Evolutionary conservation across 352 stramenopile genomes (phyloP).

Genomic region (Globisporangium cystogenes): DNA sequence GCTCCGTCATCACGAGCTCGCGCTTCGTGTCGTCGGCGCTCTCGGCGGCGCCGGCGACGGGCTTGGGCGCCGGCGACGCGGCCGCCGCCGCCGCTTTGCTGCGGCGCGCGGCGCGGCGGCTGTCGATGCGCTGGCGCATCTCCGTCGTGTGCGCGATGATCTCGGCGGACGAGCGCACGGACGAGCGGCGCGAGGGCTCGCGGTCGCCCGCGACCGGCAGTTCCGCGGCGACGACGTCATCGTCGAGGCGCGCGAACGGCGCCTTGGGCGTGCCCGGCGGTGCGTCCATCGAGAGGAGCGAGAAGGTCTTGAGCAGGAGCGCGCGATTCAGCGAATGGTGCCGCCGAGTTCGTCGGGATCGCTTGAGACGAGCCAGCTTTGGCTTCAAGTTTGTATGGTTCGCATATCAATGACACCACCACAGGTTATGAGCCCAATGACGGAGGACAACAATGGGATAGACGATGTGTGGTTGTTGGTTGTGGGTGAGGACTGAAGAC

Average conservation of each 20-base stretch:
- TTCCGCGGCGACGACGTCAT: constrained; percentile 12
- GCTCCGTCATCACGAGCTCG: constrained; percentile 47
- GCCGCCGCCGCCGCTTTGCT: constrained; percentile 13
- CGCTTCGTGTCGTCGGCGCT: constrained; percentile 25
- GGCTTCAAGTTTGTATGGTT: not conserved
- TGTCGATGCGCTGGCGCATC: constrained; percentile 56
- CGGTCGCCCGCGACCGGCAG: constrained; percentile 5
- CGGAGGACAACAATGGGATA: no score
- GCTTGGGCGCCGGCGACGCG: not conserved
- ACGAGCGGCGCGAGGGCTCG: constrained; percentile 21
- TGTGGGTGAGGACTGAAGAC: no score
- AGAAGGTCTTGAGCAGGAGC: not conserved
- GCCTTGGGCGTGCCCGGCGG: constrained; percentile 21
- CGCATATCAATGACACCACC: no score
- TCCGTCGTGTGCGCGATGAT: constrained; percentile 47
- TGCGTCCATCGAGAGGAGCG: constrained; percentile 19
- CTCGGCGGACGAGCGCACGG: constrained; percentile 44
- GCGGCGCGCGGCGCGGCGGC: constrained; percentile 26
- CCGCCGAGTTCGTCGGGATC: no score
- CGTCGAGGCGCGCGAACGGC: constrained; percentile 31
- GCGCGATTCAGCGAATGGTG: not conserved
- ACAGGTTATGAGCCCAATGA: no score
- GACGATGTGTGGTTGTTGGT: no score
- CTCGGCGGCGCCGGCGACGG: not conserved
- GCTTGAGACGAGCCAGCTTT: not conserved